Conservation (phyloP, 306 rosid genomes). For the Glycyrrhiza uralensis region DNA sequence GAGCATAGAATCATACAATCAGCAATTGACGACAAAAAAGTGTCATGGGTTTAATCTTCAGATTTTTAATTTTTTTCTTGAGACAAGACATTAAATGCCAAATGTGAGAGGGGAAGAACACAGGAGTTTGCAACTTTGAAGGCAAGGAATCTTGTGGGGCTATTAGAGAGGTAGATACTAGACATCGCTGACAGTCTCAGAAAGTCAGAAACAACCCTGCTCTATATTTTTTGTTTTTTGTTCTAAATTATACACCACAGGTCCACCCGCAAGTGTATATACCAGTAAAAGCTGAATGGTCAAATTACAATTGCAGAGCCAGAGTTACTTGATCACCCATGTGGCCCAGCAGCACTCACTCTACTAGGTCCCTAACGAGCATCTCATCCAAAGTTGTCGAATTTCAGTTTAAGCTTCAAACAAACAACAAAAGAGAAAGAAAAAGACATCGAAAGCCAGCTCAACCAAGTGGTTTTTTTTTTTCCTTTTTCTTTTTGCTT, state of each 20-base stretch:
- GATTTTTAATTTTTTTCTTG: not conserved
- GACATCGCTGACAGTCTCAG: constrained; percentile 22
- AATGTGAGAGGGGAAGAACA: not conserved
- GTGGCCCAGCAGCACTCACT: constrained; percentile 5
- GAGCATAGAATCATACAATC: constrained; percentile 28
- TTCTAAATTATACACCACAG: not conserved
- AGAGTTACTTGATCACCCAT: not conserved
- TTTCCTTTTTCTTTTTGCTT: not conserved
- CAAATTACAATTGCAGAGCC: constrained; percentile 31
- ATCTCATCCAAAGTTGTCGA: not conserved
- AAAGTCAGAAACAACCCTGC: constrained; percentile 14
- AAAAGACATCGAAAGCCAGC: not conserved
- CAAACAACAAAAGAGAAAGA: not conserved
- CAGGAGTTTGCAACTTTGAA: constrained; percentile 28
- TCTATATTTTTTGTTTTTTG: not conserved
- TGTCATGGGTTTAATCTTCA: constrained; percentile 23
- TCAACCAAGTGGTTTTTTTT: not conserved
- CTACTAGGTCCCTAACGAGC: not conserved
- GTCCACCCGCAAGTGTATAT: not conserved
- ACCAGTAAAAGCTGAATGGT: constrained; percentile 27
- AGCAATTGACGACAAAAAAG: constrained; percentile 25
- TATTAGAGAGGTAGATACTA: not conserved
- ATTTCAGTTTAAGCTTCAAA: not conserved
- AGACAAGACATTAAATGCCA: constrained; percentile 25
- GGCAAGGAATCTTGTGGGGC: constrained; percentile 30